Base-by-base conservation (phyloP, 805 yeast genomes). In the Lachancea meyersii region DNA sequence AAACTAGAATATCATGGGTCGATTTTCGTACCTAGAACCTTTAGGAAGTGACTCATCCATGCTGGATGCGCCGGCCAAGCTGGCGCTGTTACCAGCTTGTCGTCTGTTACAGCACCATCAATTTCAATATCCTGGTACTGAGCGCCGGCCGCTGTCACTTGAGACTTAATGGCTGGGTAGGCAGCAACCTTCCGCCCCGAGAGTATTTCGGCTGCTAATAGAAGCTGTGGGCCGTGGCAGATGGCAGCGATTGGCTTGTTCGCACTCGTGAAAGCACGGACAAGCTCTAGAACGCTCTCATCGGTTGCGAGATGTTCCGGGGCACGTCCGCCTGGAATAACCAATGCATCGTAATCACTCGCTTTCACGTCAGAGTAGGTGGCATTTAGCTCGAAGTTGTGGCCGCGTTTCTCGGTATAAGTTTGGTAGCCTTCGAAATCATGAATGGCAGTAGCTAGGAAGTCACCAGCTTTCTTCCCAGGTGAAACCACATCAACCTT, bases 51-150 rank as follows among this genome's bases (percentile, higher is more conserved):
- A 16, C 39, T 24, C 31, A 36, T 36, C 39, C 39, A 36, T 23
- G 39, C 39, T 10, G 39, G 39, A 26, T 36, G 39, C 5, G 39
- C 39, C 24, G 39, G 39, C 39, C 39, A 36, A 36, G 39, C 39
- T 23, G 39, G 39, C 3, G 39, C 39, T 14, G 39, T 36, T 31
- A 36, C 39, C 21, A 36, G 22, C 21, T 36, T 36, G 7, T 31
- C 39, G 13, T 36, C 39, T 26, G 39, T 36, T 16, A 36, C 39
- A 27, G 39, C 39, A 36, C 39, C 39, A 24, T 36, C 39, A 24
- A 36, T 36, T 24, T 27, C 21, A 24, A 36, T 36, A 19, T 31
- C 31, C 21, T 36, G 39, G 14, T 5, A 36, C 31, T 36, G 14
- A 11, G 39, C 39, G 21, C 39, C 39, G 5, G 39, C 39, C 22